phyloP scores from a whole-genome alignment of 768 basidiomycete species.

The Mrakia frigida region DNA sequence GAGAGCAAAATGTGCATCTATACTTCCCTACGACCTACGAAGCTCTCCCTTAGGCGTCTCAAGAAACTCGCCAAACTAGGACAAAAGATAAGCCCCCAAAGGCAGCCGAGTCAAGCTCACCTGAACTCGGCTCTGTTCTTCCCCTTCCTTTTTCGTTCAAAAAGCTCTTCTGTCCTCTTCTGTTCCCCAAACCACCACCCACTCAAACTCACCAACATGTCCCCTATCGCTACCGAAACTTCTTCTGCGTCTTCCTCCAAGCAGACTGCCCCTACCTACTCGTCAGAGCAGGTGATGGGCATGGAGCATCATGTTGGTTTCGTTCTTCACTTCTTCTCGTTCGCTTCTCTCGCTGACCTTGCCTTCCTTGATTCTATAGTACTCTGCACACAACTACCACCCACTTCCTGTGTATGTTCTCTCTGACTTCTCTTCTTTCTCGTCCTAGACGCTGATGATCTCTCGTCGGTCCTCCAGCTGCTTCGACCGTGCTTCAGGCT shows the following conservation, averaged over 20 bases:
- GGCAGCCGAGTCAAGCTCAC: neutral
- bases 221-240: slow-evolving; percentile 11
- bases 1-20: no score
- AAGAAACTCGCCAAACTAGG: no score
- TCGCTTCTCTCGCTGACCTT: neutral
- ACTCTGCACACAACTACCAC: slow-evolving; percentile 71
- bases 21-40: no score
- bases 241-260: neutral
- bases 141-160: neutral
- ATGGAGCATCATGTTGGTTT: slow-evolving; percentile 17
- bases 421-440: neutral
- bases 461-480: slow-evolving; percentile 47
- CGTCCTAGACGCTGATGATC: neutral
- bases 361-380: neutral
- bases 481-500: slow-evolving; percentile 83
- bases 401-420: slow-evolving; percentile 68
- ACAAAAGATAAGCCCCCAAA: neutral
- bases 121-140: neutral
- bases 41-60: no score
- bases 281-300: slow-evolving; percentile 14
- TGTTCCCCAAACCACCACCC: neutral
- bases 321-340: neutral
- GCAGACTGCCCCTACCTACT: neutral
- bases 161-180: neutral
- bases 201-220: neutral